Conservation (phyloP, 2,329 filamentous ascomycete species). For the Colletotrichum abscissum region DNA sequence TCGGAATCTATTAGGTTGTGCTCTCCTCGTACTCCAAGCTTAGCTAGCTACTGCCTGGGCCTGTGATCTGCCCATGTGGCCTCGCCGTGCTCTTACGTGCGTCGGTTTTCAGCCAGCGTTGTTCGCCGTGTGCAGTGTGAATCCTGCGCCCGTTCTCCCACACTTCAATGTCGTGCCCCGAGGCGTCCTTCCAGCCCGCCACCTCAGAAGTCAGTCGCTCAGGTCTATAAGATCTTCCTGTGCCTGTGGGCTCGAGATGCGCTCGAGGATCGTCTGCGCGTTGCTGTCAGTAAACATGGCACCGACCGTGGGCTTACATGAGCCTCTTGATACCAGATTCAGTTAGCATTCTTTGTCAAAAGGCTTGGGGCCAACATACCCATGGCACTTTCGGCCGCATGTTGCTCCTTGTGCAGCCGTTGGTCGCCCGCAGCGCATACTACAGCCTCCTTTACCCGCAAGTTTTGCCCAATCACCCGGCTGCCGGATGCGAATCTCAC, state of each 20-base stretch:
- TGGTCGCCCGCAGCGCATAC: neutral
- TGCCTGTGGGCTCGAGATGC: neutral
- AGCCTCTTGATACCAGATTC: neutral
- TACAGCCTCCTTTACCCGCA: constrained; percentile 7
- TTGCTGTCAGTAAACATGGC: neutral
- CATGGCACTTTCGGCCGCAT: neutral
- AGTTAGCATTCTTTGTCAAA: neutral
- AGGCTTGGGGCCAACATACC: neutral
- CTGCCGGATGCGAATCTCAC: constrained; percentile 61
- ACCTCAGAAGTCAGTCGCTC: neutral
- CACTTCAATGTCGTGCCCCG: neutral
- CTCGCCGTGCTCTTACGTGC: neutral
- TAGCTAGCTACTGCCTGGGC: neutral
- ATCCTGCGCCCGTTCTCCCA: neutral
- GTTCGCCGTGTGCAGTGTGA: neutral
- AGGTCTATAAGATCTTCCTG: constrained; percentile 7
- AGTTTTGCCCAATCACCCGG: constrained; percentile 61
- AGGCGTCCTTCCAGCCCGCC: neutral
- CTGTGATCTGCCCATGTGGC: neutral
- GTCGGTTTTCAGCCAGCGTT: neutral
- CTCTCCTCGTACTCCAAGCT: neutral
- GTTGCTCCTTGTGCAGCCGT: neutral
- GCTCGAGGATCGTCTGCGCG: neutral
- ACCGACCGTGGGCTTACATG: neutral
- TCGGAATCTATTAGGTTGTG: neutral